Evolutionary conservation across 306 rosid species (phyloP).

Genomic region (Betula pendula): DNA sequence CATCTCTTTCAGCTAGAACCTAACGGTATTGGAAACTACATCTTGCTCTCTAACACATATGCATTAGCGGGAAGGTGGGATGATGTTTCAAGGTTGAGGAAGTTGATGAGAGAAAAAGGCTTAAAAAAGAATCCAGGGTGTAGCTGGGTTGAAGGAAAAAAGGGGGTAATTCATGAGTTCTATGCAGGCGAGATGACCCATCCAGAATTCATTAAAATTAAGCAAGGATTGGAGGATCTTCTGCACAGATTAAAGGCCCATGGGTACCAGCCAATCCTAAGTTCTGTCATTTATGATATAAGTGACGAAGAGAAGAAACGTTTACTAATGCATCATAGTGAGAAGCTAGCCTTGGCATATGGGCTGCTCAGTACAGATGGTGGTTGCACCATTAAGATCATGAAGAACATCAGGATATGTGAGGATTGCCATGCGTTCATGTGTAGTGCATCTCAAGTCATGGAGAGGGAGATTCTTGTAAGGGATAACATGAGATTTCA

Average conservation of each 20-base stretch:
- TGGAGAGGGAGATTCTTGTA: conserved; percentile 67
- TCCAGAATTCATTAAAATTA: conserved; percentile 54
- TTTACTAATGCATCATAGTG: conserved; percentile 67
- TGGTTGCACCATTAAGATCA: conserved; percentile 62
- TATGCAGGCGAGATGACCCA: conserved; percentile 60
- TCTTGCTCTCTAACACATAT: conserved; percentile 64
- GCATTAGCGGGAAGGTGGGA: conserved; percentile 80
- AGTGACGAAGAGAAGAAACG: conserved; percentile 51
- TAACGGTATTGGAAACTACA: conserved; percentile 62
- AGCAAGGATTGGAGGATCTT: conserved; percentile 56
- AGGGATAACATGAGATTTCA: conserved; percentile 81
- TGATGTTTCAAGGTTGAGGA: conserved; percentile 68
- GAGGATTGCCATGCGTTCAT: conserved; percentile 76
- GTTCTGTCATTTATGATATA: conserved; percentile 57
- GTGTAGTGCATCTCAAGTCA: conserved; percentile 63
- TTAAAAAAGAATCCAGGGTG: conserved; percentile 65
- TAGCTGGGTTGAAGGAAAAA: conserved; percentile 79
- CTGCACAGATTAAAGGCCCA: conserved; percentile 47
- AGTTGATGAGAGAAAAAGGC: conserved; percentile 56
- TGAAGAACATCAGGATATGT: conserved; percentile 86
- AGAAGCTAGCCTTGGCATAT: conserved; percentile 76
- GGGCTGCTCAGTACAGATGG: conserved; percentile 51
- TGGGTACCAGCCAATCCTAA: conserved; percentile 63
- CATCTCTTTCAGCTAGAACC: conserved; percentile 80
- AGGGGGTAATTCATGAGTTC: conserved; percentile 63